phyloP scores from a whole-genome alignment of 2,329 filamentous ascomycete genomes.

The Dendryphion nanum region DNA sequence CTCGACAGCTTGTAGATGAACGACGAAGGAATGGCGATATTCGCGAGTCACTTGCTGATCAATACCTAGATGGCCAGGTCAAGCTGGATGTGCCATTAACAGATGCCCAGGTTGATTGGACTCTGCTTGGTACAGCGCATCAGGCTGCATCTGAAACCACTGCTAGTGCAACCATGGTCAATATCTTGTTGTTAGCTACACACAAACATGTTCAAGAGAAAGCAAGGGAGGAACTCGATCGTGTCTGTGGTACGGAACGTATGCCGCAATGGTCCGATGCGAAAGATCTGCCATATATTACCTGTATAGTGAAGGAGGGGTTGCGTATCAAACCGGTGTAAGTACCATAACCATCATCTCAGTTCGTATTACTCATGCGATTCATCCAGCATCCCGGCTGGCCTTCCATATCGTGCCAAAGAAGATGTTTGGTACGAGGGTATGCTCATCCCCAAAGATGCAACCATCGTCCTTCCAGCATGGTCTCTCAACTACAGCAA shows the following conservation, averaged over 20 bases:
- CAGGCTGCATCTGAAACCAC: constrained; percentile 12
- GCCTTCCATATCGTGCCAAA: constrained; percentile 5
- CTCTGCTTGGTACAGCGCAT: constrained; percentile 7
- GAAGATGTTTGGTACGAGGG: constrained; percentile 16
- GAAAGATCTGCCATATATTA: constrained; percentile 16
- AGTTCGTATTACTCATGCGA: not conserved
- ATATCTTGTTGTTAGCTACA: constrained; percentile 6
- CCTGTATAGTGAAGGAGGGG: constrained; percentile 19
- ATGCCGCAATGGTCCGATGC: constrained; percentile 11
- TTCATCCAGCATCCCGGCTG: constrained; percentile 2
- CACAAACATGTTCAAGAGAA: constrained; percentile 7
- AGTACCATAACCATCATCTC: not conserved
- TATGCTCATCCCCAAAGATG: constrained; percentile 17
- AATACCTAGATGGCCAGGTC: constrained; percentile 4
- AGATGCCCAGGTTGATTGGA: constrained; percentile 5
- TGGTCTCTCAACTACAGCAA: constrained; percentile 7
- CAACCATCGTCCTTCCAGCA: constrained; percentile 20
- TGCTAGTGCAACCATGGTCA: constrained; percentile 2
- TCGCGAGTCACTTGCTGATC: constrained; percentile 10
- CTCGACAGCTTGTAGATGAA: constrained; percentile 6
- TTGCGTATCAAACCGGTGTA: constrained; percentile 15
- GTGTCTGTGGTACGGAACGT: constrained; percentile 12
- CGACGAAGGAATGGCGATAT: constrained; percentile 6
- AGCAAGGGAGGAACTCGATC: constrained; percentile 12
- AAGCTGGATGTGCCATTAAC: constrained; percentile 5